These are phyloP conservation scores for Penicillium robsamsonii DNA, from an alignment of 495 filamentous ascomycete genomes.

Conservation along the genomic window DNA sequence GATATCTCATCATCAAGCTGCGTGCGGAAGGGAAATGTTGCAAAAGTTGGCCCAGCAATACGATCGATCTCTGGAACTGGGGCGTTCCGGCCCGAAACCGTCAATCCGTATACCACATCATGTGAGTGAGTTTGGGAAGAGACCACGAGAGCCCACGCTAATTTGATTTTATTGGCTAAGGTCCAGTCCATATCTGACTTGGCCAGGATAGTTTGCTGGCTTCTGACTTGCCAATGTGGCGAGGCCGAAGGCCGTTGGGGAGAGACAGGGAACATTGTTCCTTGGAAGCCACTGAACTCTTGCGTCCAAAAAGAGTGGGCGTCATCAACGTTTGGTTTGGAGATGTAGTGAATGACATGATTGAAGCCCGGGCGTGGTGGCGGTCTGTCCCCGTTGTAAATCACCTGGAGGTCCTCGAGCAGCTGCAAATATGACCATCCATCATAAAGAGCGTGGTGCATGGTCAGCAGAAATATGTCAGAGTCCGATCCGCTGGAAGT, in stretches of 20 bases:
- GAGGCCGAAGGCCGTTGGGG: not conserved
- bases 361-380: not conserved
- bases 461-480: slow-evolving; percentile 37
- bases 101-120: not conserved
- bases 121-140: not conserved
- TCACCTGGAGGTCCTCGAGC: not conserved
- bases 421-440: slow-evolving; percentile 1
- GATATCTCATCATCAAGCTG: not conserved
- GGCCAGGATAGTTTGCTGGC: not conserved
- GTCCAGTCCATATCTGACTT: not conserved
- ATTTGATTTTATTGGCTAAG: not conserved
- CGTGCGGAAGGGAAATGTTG: not conserved
- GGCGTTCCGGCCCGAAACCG: not conserved
- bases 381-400: not conserved
- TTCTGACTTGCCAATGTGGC: not conserved
- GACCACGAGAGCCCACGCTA: not conserved
- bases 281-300: not conserved
- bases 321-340: not conserved
- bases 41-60: not conserved
- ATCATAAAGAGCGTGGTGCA: slow-evolving; percentile 25
- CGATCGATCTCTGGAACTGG: not conserved
- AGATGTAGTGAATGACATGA: not conserved
- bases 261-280: not conserved
- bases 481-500: not conserved
- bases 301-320: not conserved